Percentiles rank a stretch among this genome's conserved stretches.
Conservation (phyloP, 176 grass and related monocot species). For the Elaeis guineensis region DNA sequence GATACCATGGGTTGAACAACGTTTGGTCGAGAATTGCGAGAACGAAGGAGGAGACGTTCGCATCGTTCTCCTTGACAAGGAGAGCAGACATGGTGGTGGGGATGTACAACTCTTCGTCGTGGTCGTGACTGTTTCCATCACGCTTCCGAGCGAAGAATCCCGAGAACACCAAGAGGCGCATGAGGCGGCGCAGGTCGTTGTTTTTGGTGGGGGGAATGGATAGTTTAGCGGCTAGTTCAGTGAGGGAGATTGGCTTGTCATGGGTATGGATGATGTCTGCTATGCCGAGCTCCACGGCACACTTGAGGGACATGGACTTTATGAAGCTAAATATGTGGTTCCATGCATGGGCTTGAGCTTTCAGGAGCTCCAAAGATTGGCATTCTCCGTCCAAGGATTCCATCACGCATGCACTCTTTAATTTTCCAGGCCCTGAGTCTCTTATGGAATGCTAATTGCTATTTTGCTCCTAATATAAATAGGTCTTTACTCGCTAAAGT, state of each 20-base stretch:
- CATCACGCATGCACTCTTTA: too few species aligned
- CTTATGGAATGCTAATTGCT: too few species aligned
- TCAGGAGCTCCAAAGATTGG: too few species aligned
- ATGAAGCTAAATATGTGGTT: neutral
- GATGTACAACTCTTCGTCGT: neutral
- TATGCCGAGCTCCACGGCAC: slow-evolving; percentile 11
- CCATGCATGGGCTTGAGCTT: neutral
- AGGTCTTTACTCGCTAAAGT: too few species aligned
- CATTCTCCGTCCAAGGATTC: too few species aligned
- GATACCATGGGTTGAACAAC: too few species aligned
- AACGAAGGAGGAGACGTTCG: too few species aligned
- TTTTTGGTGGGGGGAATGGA: neutral
- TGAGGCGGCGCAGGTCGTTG: slow-evolving; percentile 12
- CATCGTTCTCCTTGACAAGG: too few species aligned
- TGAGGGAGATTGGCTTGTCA: slow-evolving; percentile 4
- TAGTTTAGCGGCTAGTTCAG: neutral
- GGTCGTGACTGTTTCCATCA: neutral
- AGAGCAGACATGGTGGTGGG: too few species aligned
- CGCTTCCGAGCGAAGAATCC: slow-evolving; percentile 5
- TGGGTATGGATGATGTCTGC: slow-evolving; percentile 9
- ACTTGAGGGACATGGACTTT: slow-evolving; percentile 19
- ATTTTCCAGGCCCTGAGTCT: too few species aligned
- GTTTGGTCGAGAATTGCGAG: neutral
- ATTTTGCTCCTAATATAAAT: too few species aligned
- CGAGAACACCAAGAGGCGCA: slow-evolving; percentile 14